Conservation (phyloP, 2,329 filamentous ascomycete species). For the Neonectria magnoliae region DNA sequence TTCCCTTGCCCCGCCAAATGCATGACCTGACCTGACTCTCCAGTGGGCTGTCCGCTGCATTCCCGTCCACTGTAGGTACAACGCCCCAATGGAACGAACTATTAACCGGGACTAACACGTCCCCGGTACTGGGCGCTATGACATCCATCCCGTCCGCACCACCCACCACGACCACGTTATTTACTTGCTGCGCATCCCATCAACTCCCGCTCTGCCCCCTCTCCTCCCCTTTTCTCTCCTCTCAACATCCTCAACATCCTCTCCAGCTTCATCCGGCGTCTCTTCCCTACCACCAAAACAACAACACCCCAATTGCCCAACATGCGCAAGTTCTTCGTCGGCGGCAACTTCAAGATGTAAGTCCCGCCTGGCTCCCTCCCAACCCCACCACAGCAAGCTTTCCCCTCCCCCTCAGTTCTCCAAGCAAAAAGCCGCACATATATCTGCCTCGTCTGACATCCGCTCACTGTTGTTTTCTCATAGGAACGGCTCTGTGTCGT, state of each 20-base stretch:
- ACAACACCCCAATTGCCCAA: slow-evolving; percentile 55
- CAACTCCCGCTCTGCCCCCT: background rate
- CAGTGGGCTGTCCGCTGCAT: background rate
- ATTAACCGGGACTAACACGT: background rate
- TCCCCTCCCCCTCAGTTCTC: slow-evolving; percentile 29
- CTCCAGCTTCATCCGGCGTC: background rate
- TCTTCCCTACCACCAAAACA: slow-evolving; percentile 9
- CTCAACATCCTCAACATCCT: background rate
- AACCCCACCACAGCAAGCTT: slow-evolving; percentile 35
- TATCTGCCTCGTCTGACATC: slow-evolving; percentile 11
- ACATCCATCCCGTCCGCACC: background rate
- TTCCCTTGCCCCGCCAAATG: background rate
- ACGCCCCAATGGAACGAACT: background rate
- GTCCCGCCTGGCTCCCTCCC: slow-evolving; percentile 43
- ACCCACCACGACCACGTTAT: slow-evolving; percentile 2
- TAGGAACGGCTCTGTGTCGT: slow-evolving; percentile 93
- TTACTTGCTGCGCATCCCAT: background rate
- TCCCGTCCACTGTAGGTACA: background rate
- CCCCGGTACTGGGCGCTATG: background rate
- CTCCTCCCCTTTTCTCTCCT: background rate
- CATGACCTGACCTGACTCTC: slow-evolving; percentile 1
- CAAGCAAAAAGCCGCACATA: slow-evolving; percentile 44
- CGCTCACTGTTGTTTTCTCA: slow-evolving; percentile 22
- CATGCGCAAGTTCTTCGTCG: slow-evolving; percentile 98
- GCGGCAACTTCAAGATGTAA: slow-evolving; percentile 99